These are phyloP conservation scores for Effrenium voratum DNA, from an alignment of 73 alveolate genomes.

Conservation along the genomic window DNA sequence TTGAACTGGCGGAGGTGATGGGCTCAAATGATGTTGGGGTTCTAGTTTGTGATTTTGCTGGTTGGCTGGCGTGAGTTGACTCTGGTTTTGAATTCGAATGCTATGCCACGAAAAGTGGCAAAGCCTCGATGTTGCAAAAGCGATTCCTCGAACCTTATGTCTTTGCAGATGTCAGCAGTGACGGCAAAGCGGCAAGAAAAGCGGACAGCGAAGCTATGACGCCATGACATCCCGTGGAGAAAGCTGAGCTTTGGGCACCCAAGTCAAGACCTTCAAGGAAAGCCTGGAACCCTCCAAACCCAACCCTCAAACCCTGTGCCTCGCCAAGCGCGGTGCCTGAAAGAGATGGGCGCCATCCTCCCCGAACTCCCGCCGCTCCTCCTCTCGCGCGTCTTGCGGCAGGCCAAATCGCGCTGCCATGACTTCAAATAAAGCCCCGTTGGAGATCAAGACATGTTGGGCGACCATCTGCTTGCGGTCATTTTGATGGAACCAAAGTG, in stretches of 20 bases:
- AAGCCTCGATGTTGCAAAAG: background rate
- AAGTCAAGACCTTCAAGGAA: too few relatives aligned
- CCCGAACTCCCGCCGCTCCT: conserved; percentile 60
- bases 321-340: conserved; percentile 26
- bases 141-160: background rate
- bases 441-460: background rate
- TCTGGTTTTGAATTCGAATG: background rate
- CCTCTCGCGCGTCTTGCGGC: background rate
- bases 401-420: background rate
- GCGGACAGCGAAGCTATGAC: background rate
- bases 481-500: background rate
- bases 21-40: background rate
- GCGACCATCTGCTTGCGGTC: background rate
- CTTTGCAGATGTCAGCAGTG: background rate
- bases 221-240: background rate
- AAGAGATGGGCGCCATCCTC: conserved; percentile 36
- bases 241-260: too few relatives aligned
- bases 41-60: background rate
- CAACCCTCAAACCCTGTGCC: background rate
- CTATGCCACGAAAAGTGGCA: background rate
- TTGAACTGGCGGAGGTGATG: too few relatives aligned
- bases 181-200: background rate
- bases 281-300: background rate
- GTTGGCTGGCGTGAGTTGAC: background rate
- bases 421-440: background rate